phyloP scores from a whole-genome alignment of 2,329 filamentous ascomycete genomes.

The Lachnellula arida region DNA sequence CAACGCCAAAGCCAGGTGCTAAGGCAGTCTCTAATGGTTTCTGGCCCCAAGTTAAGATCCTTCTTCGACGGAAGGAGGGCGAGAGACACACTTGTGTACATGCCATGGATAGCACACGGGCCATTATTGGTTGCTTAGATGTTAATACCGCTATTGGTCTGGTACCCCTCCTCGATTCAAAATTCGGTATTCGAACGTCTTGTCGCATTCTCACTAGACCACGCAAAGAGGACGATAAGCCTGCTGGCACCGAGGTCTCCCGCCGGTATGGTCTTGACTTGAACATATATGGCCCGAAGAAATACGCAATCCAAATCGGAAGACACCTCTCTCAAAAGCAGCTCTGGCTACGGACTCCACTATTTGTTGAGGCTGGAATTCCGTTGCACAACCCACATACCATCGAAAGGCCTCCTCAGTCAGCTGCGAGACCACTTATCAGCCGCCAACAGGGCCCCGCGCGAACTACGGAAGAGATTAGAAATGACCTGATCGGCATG shows the following conservation, averaged over 20 bases:
- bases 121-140: conserved; percentile 74
- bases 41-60: conserved; percentile 72
- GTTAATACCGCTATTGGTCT: conserved; percentile 61
- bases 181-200: conserved; percentile 62
- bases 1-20: conserved; percentile 60
- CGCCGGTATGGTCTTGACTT: conserved; percentile 60
- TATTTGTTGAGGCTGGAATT: conserved; percentile 61
- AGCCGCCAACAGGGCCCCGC: conserved; percentile 32
- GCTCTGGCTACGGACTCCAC: conserved; percentile 62
- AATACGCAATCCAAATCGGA: conserved; percentile 61
- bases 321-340: conserved; percentile 60
- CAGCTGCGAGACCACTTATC: conserved; percentile 29
- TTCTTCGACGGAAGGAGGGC: conserved; percentile 55
- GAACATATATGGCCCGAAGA: conserved; percentile 73
- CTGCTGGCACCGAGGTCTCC: conserved; percentile 58
- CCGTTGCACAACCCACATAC: conserved; percentile 73
- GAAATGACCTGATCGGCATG: conserved; percentile 76
- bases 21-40: conserved; percentile 51
- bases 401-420: conserved; percentile 23
- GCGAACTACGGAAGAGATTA: conserved; percentile 80
- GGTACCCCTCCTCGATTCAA: conserved; percentile 66
- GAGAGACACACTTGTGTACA: conserved; percentile 59
- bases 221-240: conserved; percentile 55
- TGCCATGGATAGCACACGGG: conserved; percentile 66
- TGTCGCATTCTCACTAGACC: conserved; percentile 65